Percentiles rank a stretch among this genome's conserved stretches.
Evolutionary conservation across 179 eudicot genomes (phyloP).

Genomic region (Drosera spatulata): DNA sequence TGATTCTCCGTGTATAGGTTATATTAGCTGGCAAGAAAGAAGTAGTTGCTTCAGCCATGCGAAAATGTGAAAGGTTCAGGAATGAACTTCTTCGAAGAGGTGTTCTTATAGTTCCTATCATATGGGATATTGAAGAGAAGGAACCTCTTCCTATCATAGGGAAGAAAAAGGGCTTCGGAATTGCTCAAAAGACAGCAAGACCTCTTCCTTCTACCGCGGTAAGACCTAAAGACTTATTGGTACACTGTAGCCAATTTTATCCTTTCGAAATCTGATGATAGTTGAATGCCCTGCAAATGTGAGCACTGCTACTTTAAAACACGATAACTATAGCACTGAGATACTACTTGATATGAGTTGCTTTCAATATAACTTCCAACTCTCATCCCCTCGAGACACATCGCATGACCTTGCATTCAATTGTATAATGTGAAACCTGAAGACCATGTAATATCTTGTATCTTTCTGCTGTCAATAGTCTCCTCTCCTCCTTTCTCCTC

Average conservation of each 20-base stretch:
- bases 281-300: no score
- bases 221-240: conserved; percentile 10
- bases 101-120: conserved; percentile 73
- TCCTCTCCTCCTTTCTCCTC: no score
- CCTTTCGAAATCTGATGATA: no score
- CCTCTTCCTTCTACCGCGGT: conserved; percentile 96
- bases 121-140: conserved; percentile 55
- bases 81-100: conserved; percentile 84
- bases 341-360: no score
- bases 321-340: no score
- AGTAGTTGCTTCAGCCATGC: conserved; percentile 60
- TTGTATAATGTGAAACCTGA: no score
- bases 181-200: conserved; percentile 46
- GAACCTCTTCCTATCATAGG: conserved; percentile 14
- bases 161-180: conserved; percentile 87
- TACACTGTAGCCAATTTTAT: not conserved
- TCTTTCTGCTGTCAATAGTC: no score
- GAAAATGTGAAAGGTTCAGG: conserved; percentile 81
- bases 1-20: conserved; percentile 28
- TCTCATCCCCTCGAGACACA: no score
- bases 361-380: no score
- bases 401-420: no score
- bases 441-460: no score
- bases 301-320: no score
- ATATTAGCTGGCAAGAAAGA: conserved; percentile 94